Evolutionary conservation across 2,329 filamentous ascomycete species (phyloP), one percentile per base, ranked within the genome.

Genomic region (Pseudocercospora vitis): DNA sequence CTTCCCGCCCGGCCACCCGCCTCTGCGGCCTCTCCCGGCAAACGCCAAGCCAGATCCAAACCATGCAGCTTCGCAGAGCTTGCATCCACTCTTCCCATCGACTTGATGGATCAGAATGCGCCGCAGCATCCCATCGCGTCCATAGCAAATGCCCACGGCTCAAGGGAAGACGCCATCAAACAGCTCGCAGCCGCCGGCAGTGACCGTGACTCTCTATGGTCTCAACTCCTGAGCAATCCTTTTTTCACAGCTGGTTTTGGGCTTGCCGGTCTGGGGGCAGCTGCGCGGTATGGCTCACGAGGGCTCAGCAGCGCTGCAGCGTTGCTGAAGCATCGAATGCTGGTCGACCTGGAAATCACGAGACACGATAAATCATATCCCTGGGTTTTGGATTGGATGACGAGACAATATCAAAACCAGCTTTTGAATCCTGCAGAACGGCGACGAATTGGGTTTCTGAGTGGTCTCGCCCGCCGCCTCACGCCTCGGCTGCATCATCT

Each of bases 381-480:
- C 33, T 97, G 91, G 92, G 84, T 99, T 35, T 80, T 99, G 7
- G 86, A 91, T 60, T 99, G 94, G 91, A 88, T 99, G 70, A 91
- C 91, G 5, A 81, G 89, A 26, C 67, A 71, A 48, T 70, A 70
- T 45, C 62, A 68, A 50, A 58, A 60, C 14, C 68, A 71, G 48
- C 65, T 69, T 21, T 62, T 79, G 83, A 62, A 37, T 66, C 54
- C 61, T 3, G 52, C 45, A 24, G 29, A 50, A 7, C 48, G 53
- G 33, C 60, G 60, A 67, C 69, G 64, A 60, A 56, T 63, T 9
- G 71, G 78, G 29, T 64, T 79, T 1, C 60, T 84, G 56, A 76
- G 82, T 47, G 76, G 73, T 16, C 58, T 85, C n/a, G 71, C 85
- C 45, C 77, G 76, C 52, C 76, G 78, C 65, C 72, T 85, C 61